These are phyloP conservation scores for Phalaenopsis equestris DNA, from an alignment of 106 monocot species.

Conservation along the genomic window DNA sequence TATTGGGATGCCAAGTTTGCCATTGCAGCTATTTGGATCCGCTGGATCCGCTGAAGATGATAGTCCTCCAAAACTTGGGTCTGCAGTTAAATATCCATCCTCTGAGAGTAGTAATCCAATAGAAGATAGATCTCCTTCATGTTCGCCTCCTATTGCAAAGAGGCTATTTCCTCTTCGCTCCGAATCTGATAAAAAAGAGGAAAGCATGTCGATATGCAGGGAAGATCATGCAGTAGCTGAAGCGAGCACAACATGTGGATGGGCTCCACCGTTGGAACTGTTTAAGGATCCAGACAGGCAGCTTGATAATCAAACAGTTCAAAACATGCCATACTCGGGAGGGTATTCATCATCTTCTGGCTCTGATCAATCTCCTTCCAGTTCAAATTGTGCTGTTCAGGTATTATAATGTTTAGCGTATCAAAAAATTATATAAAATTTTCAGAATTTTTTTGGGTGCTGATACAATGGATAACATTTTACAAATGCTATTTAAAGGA, in stretches of 20 bases:
- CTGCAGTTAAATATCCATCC: conserved; percentile 62
- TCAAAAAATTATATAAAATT: neutral
- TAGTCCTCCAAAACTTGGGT: conserved; percentile 54
- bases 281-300: conserved; percentile 31
- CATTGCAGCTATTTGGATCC: conserved; percentile 64
- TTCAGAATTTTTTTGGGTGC: neutral
- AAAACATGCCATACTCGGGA: conserved; percentile 13
- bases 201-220: conserved; percentile 18
- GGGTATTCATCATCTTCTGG: conserved; percentile 57
- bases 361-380: conserved; percentile 92
- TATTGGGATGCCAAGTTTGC: conserved; percentile 23
- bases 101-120: conserved; percentile 92
- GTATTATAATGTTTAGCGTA: conserved; percentile 20
- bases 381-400: conserved; percentile 79
- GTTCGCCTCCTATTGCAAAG: conserved; percentile 65
- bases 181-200: conserved; percentile 21
- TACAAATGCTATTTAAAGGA: conserved; percentile 36
- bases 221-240: conserved; percentile 40
- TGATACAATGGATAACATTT: neutral
- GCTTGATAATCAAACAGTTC: conserved; percentile 7
- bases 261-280: conserved; percentile 31
- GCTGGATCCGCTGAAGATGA: conserved; percentile 51
- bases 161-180: conserved; percentile 74
- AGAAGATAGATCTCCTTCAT: conserved; percentile 85
- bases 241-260: conserved; percentile 38